Evolutionary conservation across 1,139 yeast genomes (phyloP).

Genomic region (Lodderomyces oxycetoniae): DNA sequence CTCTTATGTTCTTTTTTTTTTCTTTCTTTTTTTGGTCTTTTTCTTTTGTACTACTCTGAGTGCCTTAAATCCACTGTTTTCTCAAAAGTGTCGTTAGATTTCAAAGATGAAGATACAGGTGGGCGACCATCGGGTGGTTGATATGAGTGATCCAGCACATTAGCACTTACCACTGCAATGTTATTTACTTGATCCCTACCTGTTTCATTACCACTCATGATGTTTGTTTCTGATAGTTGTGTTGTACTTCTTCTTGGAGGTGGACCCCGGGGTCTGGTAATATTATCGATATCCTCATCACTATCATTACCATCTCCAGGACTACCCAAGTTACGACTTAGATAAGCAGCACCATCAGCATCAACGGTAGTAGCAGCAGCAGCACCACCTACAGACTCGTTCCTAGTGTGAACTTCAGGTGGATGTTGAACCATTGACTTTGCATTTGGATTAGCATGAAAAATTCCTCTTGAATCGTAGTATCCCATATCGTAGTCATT

Average conservation of each 20-base stretch:
- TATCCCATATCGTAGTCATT: slow-evolving; percentile 75
- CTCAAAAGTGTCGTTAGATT: background rate
- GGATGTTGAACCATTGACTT: slow-evolving; percentile 18
- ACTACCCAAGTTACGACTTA: too few relatives aligned
- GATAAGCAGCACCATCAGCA: slow-evolving; percentile 1
- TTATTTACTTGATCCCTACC: too few relatives aligned
- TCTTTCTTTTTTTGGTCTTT: too few relatives aligned
- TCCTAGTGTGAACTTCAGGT: slow-evolving; percentile 21
- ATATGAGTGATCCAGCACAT: too few relatives aligned
- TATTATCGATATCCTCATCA: slow-evolving; percentile 4
- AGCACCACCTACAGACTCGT: slow-evolving; percentile 14
- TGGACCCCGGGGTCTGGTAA: slow-evolving; percentile 5
- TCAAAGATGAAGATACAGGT: background rate
- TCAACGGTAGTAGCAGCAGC: slow-evolving; percentile 8
- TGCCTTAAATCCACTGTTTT: background rate
- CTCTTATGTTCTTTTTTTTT: too few relatives aligned
- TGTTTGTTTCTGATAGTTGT: too few relatives aligned
- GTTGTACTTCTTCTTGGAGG: slow-evolving; percentile 4
- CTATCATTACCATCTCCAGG: background rate
- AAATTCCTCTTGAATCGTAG: slow-evolving; percentile 66
- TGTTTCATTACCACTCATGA: too few relatives aligned
- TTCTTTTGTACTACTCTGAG: too few relatives aligned
- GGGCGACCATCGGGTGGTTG: too few relatives aligned
- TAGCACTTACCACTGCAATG: too few relatives aligned
- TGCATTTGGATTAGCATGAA: slow-evolving; percentile 36